Evolutionary conservation across 495 filamentous ascomycete genomes (phyloP), one percentile per base, ranked within the genome.

Genomic region (Aspergillus nanangensis): DNA sequence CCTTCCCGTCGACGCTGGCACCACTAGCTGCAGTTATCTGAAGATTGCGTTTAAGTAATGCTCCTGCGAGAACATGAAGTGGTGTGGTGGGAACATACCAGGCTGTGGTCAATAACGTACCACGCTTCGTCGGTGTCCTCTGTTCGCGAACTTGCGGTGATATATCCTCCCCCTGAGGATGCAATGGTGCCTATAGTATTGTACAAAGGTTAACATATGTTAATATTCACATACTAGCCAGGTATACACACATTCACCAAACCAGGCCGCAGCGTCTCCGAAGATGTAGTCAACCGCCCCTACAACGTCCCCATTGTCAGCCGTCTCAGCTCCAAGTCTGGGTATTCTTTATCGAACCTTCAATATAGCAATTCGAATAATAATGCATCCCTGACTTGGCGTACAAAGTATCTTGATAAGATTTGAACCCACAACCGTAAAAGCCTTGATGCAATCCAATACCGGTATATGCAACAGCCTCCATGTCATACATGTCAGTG

Each of bases 321-420:
- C n/a, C n/a, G n/a, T n/a, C n/a, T n/a, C n/a, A n/a, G n/a, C n/a
- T n/a, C n/a, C n/a, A n/a, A n/a, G n/a, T n/a, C n/a, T 0, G 14
- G 8, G 15, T 7, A 10, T 1, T 9, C 14, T n/a, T 18, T 19
- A 11, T 10, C 38, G 20, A 70, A 31, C 82, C 82, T 48, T 74
- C 69, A 45, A 86, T 78, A 40, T 70, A 59, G 54, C 72, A 76
- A 23, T 71, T 67, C 9, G 67, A 70, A 58, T 80, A 86, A 14
- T 82, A 63, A 47, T 84, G 80, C 9, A 56, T 60, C 32, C 83
- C 83, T 2, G 58, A 53, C 39, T 84, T 67, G n/a, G 79, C 77
- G 3, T 84, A 68, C 20, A 86, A 41, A 0, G 83, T 86, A 52
- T 86, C 83, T 54, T 86, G 83, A 56, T 71, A 85, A 1, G 82